phyloP scores from a whole-genome alignment of 2,329 filamentous ascomycete genomes.

The Phoma sp. region DNA sequence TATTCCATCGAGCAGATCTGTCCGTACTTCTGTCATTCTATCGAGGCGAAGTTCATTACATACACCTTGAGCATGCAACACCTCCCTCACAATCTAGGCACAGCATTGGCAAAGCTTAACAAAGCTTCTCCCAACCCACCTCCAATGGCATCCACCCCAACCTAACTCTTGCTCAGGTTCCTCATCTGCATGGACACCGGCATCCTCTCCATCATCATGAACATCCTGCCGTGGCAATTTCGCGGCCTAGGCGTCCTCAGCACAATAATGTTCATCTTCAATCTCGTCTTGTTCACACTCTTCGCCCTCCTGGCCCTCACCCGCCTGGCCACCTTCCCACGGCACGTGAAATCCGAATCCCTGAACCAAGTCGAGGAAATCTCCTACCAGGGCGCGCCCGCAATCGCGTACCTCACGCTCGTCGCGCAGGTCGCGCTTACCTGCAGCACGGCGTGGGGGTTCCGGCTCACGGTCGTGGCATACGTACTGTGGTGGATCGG shows the following conservation, averaged over 20 bases:
- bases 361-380: constrained; percentile 68
- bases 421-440: constrained; percentile 66
- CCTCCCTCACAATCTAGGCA: background rate
- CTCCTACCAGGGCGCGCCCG: constrained; percentile 65
- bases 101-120: constrained; percentile 3
- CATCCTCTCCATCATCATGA: constrained; percentile 62
- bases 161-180: constrained; percentile 9
- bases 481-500: constrained; percentile 32
- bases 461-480: constrained; percentile 64
- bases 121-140: background rate
- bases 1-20: too few species aligned
- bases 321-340: constrained; percentile 9
- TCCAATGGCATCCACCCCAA: too few species aligned
- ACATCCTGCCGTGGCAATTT: constrained; percentile 65
- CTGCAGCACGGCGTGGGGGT: constrained; percentile 68
- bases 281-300: constrained; percentile 20
- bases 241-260: constrained; percentile 50
- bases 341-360: constrained; percentile 40
- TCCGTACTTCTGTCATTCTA: too few species aligned
- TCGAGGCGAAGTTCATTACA: too few species aligned
- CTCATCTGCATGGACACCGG: constrained; percentile 60
- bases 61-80: background rate
- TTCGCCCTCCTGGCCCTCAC: constrained; percentile 19
- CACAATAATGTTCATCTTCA: constrained; percentile 26
- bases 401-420: constrained; percentile 67